phyloP scores from a whole-genome alignment of 2,329 filamentous ascomycete genomes.

The Aureobasidium sp. region DNA sequence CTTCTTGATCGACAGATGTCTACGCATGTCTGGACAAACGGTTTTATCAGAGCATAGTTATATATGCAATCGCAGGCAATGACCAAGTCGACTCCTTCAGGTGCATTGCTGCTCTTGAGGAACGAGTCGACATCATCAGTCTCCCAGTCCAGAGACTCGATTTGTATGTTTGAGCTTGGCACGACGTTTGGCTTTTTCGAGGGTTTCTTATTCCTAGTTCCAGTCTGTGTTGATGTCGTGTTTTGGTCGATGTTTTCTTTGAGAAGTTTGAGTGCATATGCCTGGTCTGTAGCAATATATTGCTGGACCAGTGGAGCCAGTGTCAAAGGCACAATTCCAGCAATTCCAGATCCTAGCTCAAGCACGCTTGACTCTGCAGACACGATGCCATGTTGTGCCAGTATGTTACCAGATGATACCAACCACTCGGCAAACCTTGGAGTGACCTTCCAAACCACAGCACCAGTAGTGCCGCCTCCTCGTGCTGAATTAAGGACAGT shows the following conservation, averaged over 20 bases:
- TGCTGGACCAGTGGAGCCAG: constrained; percentile 52
- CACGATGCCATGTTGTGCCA: constrained; percentile 52
- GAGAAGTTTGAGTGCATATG: constrained; percentile 72
- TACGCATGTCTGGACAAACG: constrained; percentile 72
- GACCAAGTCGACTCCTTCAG: constrained; percentile 42
- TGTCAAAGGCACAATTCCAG: constrained; percentile 65
- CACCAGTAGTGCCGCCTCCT: constrained; percentile 64
- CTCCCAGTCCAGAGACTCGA: constrained; percentile 70
- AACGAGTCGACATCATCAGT: constrained; percentile 36
- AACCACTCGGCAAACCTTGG: constrained; percentile 79
- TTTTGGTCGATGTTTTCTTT: constrained; percentile 67
- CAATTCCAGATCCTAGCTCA: constrained; percentile 84
- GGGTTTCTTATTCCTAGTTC: background rate
- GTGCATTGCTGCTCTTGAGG: constrained; percentile 41
- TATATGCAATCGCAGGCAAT: constrained; percentile 92
- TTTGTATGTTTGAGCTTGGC: background rate
- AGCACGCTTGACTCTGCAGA: constrained; percentile 51
- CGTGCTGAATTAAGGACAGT: constrained; percentile 70
- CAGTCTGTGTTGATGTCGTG: background rate
- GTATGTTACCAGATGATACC: constrained; percentile 50
- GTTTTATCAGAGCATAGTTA: constrained; percentile 76
- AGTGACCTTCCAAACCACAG: constrained; percentile 85
- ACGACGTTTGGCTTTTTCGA: background rate
- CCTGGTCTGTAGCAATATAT: constrained; percentile 81
- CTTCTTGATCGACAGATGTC: constrained; percentile 59